phyloP scores from a whole-genome alignment of 192 early-diverging fungal genomes.

The Podila epigama region DNA sequence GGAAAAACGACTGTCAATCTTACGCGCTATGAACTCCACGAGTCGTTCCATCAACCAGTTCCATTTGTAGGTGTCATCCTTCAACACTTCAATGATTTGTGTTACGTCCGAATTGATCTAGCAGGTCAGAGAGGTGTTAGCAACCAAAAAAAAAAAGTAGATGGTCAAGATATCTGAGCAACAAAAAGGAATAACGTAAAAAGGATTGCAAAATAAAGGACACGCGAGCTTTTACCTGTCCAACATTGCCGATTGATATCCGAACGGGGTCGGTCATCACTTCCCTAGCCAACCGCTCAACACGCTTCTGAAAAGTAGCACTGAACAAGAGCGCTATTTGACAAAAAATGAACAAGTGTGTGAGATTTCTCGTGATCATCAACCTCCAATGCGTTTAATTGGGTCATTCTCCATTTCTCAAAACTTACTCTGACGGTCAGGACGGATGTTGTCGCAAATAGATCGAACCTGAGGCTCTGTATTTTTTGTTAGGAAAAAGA shows the following conservation, averaged over 20 bases:
- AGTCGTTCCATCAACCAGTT: constrained; percentile 72
- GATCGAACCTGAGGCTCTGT: constrained; percentile 79
- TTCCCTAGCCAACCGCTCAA: constrained; percentile 76
- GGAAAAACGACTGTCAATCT: too few relatives aligned
- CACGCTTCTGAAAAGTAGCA: constrained; percentile 78
- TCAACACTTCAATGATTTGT: constrained; percentile 67
- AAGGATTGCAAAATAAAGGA: too few relatives aligned
- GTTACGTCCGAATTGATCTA: constrained; percentile 78
- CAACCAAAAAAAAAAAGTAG: neutral
- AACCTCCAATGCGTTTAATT: too few relatives aligned
- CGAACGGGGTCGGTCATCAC: constrained; percentile 75
- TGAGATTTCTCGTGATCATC: neutral
- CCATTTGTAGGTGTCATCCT: constrained; percentile 77
- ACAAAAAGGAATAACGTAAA: too few relatives aligned
- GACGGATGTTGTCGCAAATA: constrained; percentile 81
- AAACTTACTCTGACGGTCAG: constrained; percentile 77
- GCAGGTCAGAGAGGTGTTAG: neutral
- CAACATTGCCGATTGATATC: constrained; percentile 75
- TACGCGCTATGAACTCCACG: constrained; percentile 61
- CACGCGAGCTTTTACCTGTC: constrained; percentile 47
- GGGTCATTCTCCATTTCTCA: neutral
- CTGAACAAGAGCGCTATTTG: constrained; percentile 72
- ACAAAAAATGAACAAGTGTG: neutral
- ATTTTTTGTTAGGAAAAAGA: too few relatives aligned
- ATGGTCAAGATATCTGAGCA: too few relatives aligned